A percentile compares a stretch with the other conserved stretches of the same genome.
These are phyloP conservation scores for Buxus sempervirens DNA, from an alignment of 164 flowering plant genomes.

Conservation along the genomic window DNA sequence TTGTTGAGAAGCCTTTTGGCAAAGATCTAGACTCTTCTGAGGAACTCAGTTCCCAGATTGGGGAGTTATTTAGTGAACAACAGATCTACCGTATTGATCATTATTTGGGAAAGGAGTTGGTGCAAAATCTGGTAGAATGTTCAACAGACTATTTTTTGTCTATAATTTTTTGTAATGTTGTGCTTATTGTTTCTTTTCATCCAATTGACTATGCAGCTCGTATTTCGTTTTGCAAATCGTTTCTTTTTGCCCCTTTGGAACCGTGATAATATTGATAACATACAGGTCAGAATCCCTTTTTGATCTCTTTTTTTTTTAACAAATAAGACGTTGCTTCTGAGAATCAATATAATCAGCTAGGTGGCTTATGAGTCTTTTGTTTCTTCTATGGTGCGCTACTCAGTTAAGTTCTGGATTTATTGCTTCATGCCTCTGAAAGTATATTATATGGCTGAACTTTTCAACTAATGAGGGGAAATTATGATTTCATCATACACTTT, in stretches of 20 bases:
- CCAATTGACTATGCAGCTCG: slow-evolving; percentile 48
- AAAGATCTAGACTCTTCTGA: slow-evolving; percentile 87
- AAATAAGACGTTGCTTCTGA: too few relatives aligned
- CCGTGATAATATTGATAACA: slow-evolving; percentile 68
- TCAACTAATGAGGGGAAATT: background rate
- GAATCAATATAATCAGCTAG: too few relatives aligned
- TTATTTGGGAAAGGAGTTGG: slow-evolving; percentile 96
- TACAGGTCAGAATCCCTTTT: slow-evolving; percentile 45
- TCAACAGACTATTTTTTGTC: background rate
- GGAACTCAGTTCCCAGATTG: slow-evolving; percentile 81
- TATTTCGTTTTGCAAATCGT: slow-evolving; percentile 82
- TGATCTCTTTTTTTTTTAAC: background rate
- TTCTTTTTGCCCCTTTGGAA: slow-evolving; percentile 76
- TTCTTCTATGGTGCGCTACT: background rate
- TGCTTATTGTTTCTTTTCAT: slow-evolving; percentile 8
- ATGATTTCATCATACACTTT: background rate
- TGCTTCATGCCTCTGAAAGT: background rate
- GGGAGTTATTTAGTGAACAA: slow-evolving; percentile 84
- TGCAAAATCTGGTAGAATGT: slow-evolving; percentile 86
- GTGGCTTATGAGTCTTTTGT: background rate
- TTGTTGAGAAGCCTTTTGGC: slow-evolving; percentile 99
- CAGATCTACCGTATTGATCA: slow-evolving; percentile 98
- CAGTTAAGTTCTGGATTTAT: background rate
- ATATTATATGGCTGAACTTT: background rate
- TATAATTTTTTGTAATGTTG: background rate